Conservation (phyloP, 306 rosid species). For the Arachis stenosperma region DNA sequence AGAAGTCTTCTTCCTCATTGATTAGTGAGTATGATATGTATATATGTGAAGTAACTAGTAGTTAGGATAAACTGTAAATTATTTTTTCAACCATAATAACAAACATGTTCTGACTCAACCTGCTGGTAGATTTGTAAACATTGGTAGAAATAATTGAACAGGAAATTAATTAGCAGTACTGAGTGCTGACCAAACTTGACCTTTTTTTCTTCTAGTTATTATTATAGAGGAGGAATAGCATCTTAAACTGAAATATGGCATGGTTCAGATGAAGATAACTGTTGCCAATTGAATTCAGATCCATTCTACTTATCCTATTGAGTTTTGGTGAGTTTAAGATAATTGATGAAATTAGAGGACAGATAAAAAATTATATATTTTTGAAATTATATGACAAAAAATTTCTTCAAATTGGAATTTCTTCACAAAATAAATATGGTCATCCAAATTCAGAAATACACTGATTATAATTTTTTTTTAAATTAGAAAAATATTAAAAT, state of each 20-base stretch:
- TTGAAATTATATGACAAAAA: background rate
- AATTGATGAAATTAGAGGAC: background rate
- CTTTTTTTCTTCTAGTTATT: constrained; percentile 29
- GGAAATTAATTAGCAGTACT: constrained; percentile 23
- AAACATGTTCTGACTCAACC: constrained; percentile 4
- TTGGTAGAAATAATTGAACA: constrained; percentile 4
- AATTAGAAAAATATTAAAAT: too few relatives aligned
- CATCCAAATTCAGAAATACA: constrained; percentile 17
- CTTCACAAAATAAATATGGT: constrained; percentile 25
- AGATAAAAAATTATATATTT: constrained; percentile 13
- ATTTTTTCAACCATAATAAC: background rate
- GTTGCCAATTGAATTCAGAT: constrained; percentile 42
- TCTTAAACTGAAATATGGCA: constrained; percentile 25
- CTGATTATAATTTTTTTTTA: too few relatives aligned
- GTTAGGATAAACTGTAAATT: background rate
- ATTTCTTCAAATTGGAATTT: constrained; percentile 13
- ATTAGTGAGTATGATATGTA: constrained; percentile 11
- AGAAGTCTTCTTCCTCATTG: constrained; percentile 38
- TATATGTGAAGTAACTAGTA: constrained; percentile 11
- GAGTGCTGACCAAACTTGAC: constrained; percentile 35
- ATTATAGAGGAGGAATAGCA: constrained; percentile 7
- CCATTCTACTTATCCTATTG: constrained; percentile 38
- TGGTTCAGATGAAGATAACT: constrained; percentile 1
- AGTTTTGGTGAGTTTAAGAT: constrained; percentile 2
- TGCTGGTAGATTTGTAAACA: background rate